phyloP scores from a whole-genome alignment of 1,139 yeast genomes.

The Saccharomyces uvarum region DNA sequence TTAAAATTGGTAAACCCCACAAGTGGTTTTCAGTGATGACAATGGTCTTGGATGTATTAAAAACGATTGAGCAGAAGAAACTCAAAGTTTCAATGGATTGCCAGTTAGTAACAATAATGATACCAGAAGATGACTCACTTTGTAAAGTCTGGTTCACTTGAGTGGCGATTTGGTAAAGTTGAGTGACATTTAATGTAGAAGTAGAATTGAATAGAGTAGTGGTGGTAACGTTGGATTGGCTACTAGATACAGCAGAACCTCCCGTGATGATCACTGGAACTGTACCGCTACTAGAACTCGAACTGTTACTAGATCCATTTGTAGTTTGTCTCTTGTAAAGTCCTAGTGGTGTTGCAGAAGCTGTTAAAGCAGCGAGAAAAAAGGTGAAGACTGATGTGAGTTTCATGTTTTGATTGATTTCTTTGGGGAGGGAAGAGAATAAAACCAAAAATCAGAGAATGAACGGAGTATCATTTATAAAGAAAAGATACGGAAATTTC shows the following conservation, averaged over 20 bases:
- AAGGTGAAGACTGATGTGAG: neutral
- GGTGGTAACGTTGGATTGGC: conserved; percentile 3
- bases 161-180: conserved; percentile 20
- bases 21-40: conserved; percentile 20
- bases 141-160: conserved; percentile 15
- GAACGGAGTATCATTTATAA: neutral
- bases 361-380: conserved; percentile 2
- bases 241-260: conserved; percentile 3
- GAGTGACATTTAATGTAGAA: conserved; percentile 20
- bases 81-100: conserved; percentile 25
- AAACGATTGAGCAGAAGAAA: conserved; percentile 24
- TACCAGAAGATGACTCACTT: conserved; percentile 17
- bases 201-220: conserved; percentile 19
- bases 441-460: neutral
- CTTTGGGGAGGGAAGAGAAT: neutral
- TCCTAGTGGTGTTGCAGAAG: conserved; percentile 4
- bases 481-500: neutral
- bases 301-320: conserved; percentile 3
- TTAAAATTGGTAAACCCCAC: conserved; percentile 23
- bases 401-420: neutral
- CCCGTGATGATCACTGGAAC: conserved; percentile 3
- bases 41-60: conserved; percentile 23
- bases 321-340: conserved; percentile 3
- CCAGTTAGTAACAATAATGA: conserved; percentile 23
- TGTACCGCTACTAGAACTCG: neutral